Evolutionary conservation across 805 yeast genomes (phyloP), one percentile per base, ranked within the genome.

Genomic region (Spathaspora sp.): DNA sequence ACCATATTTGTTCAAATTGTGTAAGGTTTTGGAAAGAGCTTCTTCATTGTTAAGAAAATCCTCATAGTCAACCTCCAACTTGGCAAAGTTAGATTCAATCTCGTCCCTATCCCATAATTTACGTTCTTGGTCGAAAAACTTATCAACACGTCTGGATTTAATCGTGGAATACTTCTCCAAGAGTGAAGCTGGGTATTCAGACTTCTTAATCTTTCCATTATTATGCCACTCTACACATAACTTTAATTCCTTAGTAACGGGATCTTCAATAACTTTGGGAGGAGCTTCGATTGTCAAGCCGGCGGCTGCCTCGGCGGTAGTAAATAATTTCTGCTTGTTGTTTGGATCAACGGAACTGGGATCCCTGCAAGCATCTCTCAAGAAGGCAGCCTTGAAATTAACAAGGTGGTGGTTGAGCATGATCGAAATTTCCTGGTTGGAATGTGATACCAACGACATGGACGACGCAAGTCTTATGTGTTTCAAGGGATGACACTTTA

Each of bases 291-390:
- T 75, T 5, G 58, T 56, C 31, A 77, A 66, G n/a, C 64, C 59
- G 12, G 58, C 53, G 52, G 70, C 59, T 50, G 79, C 65, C 48
- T 73, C 62, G 1, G 81, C 83, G 0, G 91, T 84, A n/a, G 86
- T 78, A 65, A 85, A 83, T 28, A 76, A 60, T 61, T 85, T 87
- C 60, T 87, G 92, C 17, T 77, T 76, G 0, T 88, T 77, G 23
- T 65, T 60, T 2, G 72, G 68, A 55, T 87, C 88, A 5, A 85
- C 72, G 0, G 87, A 80, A 10, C 58, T 53, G 0, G 68, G 55
- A 12, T 80, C 67, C 3, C 64, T 60, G 46, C 89, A 83, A 0
- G 89, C 75, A 59, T 87, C 96, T 60, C 93, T 75, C 17, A 88
- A 69, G 57, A 87, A 86, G 1, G 78, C 66, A 48, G 78, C 81